phyloP scores from a whole-genome alignment of 345 rosid genomes.

The Geranium rotundifolium region DNA sequence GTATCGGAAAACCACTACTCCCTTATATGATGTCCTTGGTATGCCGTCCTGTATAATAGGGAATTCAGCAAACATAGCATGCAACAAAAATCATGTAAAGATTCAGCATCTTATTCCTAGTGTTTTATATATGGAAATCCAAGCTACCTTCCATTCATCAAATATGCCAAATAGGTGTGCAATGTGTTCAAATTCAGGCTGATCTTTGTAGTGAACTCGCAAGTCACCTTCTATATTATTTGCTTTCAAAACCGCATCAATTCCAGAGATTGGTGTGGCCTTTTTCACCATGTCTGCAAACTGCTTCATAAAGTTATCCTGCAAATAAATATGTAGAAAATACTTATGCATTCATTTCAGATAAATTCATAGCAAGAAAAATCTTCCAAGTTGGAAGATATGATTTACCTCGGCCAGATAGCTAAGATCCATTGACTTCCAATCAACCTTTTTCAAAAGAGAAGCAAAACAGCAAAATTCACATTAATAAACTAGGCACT shows the following conservation, averaged over 20 bases:
- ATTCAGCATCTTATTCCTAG: no score
- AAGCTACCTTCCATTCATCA: slow-evolving; percentile 85
- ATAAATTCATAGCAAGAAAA: background rate
- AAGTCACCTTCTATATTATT: slow-evolving; percentile 57
- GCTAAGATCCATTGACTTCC: slow-evolving; percentile 82
- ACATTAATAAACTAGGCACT: slow-evolving; percentile 6
- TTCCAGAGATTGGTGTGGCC: slow-evolving; percentile 57
- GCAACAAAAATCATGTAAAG: no score
- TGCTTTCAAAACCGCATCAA: slow-evolving; percentile 58
- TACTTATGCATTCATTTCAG: background rate
- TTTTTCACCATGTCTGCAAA: slow-evolving; percentile 55
- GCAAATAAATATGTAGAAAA: slow-evolving; percentile 6
- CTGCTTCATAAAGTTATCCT: slow-evolving; percentile 59
- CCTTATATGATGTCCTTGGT: slow-evolving; percentile 90
- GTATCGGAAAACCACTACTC: slow-evolving; percentile 70
- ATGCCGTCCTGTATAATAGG: slow-evolving; percentile 59
- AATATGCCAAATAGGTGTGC: slow-evolving; percentile 85
- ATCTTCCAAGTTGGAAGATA: background rate
- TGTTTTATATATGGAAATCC: background rate
- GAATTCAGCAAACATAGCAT: no score
- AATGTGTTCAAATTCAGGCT: slow-evolving; percentile 60
- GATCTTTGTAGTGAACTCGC: slow-evolving; percentile 57
- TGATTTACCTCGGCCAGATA: slow-evolving; percentile 69
- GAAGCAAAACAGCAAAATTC: slow-evolving; percentile 8
- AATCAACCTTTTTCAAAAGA: slow-evolving; percentile 52